Conservation (phyloP, 2,329 filamentous ascomycete species). For the Orbilia oligospora region DNA sequence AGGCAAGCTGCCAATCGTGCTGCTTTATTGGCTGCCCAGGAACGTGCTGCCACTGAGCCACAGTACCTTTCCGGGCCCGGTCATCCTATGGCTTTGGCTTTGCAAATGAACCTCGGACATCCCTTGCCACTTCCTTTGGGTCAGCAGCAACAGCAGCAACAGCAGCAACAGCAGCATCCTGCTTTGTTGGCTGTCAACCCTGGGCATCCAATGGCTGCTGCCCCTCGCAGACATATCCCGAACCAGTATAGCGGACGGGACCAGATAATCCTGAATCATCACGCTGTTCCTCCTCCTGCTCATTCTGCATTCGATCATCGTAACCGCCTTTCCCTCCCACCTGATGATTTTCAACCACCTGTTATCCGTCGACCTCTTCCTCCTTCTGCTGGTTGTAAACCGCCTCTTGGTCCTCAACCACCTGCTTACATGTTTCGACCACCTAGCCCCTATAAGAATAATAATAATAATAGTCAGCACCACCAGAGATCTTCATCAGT, state of each 20-base stretch:
- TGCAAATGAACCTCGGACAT: neutral
- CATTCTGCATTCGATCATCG: neutral
- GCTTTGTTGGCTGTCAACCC: neutral
- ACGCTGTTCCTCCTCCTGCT: neutral
- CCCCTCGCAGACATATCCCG: neutral
- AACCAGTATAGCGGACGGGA: neutral
- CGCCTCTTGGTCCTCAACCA: neutral
- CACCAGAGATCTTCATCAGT: conserved; percentile 25
- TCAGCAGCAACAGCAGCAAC: neutral
- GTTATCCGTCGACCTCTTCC: neutral
- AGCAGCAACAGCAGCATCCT: neutral
- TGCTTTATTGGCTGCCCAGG: conserved; percentile 8
- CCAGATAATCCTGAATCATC: neutral
- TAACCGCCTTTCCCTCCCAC: neutral
- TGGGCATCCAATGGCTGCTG: neutral
- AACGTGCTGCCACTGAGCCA: conserved; percentile 3
- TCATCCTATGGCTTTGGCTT: neutral
- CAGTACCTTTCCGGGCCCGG: neutral
- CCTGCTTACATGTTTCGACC: conserved; percentile 1
- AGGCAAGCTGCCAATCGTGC: conserved; percentile 24
- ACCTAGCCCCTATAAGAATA: conserved; percentile 10
- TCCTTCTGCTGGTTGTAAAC: conserved; percentile 2
- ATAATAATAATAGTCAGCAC: neutral
- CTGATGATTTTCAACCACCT: conserved; percentile 16
- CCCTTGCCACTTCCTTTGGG: neutral